These are phyloP conservation scores for Boletus rubroflammeus DNA, from an alignment of 768 basidiomycete species.

Conservation along the genomic window DNA sequence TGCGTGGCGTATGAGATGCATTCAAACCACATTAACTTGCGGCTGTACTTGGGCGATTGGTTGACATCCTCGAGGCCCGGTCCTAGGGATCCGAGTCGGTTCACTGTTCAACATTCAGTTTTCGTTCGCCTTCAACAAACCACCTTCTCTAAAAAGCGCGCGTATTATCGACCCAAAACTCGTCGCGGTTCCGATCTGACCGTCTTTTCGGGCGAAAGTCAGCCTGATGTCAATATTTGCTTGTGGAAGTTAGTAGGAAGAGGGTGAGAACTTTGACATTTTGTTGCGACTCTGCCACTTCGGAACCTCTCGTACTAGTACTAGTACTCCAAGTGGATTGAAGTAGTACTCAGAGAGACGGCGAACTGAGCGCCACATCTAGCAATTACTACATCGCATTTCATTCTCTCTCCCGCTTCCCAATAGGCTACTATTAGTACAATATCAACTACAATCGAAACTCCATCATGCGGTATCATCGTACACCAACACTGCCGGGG, in stretches of 20 bases:
- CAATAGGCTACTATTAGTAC: not conserved
- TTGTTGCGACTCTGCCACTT: too few relatives aligned
- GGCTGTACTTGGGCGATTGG: not conserved
- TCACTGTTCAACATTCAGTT: not conserved
- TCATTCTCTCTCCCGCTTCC: not conserved
- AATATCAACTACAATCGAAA: not conserved
- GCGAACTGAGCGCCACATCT: not conserved
- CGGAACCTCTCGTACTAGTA: too few relatives aligned
- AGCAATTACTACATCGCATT: not conserved
- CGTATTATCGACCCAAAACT: not conserved
- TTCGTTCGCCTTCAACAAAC: not conserved
- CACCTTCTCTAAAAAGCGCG: not conserved
- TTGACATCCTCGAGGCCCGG: not conserved
- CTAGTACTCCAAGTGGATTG: too few relatives aligned
- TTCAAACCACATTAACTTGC: not conserved
- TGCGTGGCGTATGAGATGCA: not conserved
- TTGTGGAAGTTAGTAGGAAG: too few relatives aligned
- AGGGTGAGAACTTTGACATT: too few relatives aligned
- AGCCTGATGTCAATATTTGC: not conserved
- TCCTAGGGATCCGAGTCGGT: not conserved
- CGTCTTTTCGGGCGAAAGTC: not conserved
- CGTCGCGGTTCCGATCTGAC: not conserved
- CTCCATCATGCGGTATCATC: conserved; percentile 16
- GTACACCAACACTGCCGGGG: conserved; percentile 31
- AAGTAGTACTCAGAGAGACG: too few relatives aligned